phyloP scores from a whole-genome alignment of 805 yeast genomes.

The Jamesozyma piceae region DNA sequence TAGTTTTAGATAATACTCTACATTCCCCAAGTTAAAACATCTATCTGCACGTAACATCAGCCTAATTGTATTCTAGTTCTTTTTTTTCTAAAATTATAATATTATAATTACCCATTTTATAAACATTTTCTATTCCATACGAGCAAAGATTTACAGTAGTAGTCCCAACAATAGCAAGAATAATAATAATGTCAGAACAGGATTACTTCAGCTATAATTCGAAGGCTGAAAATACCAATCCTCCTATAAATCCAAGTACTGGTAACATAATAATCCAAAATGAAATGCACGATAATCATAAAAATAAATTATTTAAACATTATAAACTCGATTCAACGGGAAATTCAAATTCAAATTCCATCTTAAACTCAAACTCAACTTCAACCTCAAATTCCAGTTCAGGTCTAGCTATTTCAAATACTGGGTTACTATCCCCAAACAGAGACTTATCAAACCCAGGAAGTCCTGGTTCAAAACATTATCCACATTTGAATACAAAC shows the following conservation, averaged over 20 bases:
- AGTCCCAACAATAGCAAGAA: too few relatives aligned
- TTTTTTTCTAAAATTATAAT: too few relatives aligned
- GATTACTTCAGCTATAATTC: constrained; percentile 1
- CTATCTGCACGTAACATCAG: too few relatives aligned
- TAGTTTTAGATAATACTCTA: too few relatives aligned
- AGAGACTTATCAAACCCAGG: neutral
- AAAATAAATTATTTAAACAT: neutral
- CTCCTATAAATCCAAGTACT: neutral
- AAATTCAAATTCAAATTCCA: neutral
- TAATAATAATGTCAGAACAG: neutral
- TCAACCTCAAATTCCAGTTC: neutral
- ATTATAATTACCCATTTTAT: too few relatives aligned
- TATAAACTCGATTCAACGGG: neutral
- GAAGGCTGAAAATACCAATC: neutral
- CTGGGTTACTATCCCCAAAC: neutral
- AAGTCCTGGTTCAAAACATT: neutral
- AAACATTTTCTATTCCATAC: too few relatives aligned
- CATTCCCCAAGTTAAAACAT: too few relatives aligned
- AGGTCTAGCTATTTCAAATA: neutral
- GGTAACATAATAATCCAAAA: neutral
- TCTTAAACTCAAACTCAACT: neutral
- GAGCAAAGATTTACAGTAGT: too few relatives aligned
- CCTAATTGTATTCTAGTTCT: too few relatives aligned
- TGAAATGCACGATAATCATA: neutral
- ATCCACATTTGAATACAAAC: neutral